These are phyloP conservation scores for Acacia crassicarpa DNA, from an alignment of 306 rosid species.

Conservation along the genomic window DNA sequence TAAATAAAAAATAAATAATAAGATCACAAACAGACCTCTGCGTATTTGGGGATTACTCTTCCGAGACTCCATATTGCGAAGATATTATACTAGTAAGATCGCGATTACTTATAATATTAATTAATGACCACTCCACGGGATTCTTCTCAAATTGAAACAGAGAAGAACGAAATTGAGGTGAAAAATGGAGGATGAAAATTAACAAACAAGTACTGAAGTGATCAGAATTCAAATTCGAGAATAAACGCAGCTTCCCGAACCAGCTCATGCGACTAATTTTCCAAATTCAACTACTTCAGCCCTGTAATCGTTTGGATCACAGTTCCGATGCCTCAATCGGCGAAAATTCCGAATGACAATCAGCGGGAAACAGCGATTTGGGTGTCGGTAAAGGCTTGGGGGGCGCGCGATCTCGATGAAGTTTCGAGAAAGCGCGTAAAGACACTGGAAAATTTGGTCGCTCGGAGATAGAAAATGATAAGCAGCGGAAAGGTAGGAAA, in stretches of 20 bases:
- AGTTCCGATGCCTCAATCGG: slow-evolving; percentile 3
- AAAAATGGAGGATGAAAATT: slow-evolving; percentile 75
- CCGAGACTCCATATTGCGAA: slow-evolving; percentile 67
- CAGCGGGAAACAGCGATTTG: not conserved
- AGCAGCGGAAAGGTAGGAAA: not conserved
- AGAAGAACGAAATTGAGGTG: slow-evolving; percentile 65
- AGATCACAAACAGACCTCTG: slow-evolving; percentile 55
- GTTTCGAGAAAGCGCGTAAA: not conserved
- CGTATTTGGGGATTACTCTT: slow-evolving; percentile 71
- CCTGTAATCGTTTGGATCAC: slow-evolving; percentile 28
- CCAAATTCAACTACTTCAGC: slow-evolving; percentile 8
- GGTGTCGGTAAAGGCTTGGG: not conserved
- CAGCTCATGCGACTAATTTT: slow-evolving; percentile 92
- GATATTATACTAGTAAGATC: slow-evolving; percentile 26
- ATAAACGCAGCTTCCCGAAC: slow-evolving; percentile 80
- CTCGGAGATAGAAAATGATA: not conserved
- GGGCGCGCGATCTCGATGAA: not conserved
- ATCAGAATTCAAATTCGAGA: slow-evolving; percentile 68
- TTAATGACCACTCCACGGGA: slow-evolving; percentile 44
- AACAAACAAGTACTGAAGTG: slow-evolving; percentile 76
- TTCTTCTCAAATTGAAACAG: slow-evolving; percentile 45
- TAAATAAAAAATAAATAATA: not conserved
- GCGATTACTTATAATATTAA: slow-evolving; percentile 16
- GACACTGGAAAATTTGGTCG: not conserved
- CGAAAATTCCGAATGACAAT: not conserved